Conservation (phyloP, 1,284 basidiomycete species). For the Erythrobasidium hasegawianum region DNA sequence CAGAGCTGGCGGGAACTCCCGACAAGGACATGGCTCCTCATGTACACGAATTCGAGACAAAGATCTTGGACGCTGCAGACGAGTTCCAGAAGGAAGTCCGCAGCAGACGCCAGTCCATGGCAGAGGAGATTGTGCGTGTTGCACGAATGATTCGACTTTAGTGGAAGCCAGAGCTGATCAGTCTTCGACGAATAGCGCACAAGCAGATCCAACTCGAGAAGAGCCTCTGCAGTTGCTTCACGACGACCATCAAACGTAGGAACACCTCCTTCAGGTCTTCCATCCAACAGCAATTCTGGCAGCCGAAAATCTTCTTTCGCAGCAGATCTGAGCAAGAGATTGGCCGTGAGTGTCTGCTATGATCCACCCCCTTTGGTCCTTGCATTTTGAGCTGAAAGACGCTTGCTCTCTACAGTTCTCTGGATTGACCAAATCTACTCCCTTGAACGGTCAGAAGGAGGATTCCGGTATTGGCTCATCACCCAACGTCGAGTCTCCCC, state of each 20-base stretch:
- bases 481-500: constrained; percentile 51
- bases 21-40: constrained; percentile 64
- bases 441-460: constrained; percentile 50
- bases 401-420: too few relatives aligned
- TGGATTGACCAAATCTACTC: constrained; percentile 35
- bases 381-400: too few relatives aligned
- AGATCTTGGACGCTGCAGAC: constrained; percentile 69
- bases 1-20: constrained; percentile 53
- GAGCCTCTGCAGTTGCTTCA: constrained; percentile 6
- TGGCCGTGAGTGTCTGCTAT: constrained; percentile 55
- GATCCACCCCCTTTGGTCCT: too few relatives aligned
- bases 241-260: constrained; percentile 18
- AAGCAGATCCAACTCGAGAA: constrained; percentile 11
- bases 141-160: too few relatives aligned
- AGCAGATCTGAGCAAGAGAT: constrained; percentile 54
- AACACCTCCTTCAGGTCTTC: constrained; percentile 14
- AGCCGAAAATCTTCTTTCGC: constrained; percentile 45
- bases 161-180: too few relatives aligned
- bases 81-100: constrained; percentile 53
- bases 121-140: constrained; percentile 32
- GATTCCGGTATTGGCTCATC: constrained; percentile 43
- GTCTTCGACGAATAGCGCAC: constrained; percentile 1
- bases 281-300: constrained; percentile 24
- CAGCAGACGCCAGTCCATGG: constrained; percentile 30
- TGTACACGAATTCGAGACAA: constrained; percentile 64